Percentiles rank a stretch among this genome's conserved stretches.
Conservation (phyloP, 129 eudicot species). For the Deinandra increscens region DNA sequence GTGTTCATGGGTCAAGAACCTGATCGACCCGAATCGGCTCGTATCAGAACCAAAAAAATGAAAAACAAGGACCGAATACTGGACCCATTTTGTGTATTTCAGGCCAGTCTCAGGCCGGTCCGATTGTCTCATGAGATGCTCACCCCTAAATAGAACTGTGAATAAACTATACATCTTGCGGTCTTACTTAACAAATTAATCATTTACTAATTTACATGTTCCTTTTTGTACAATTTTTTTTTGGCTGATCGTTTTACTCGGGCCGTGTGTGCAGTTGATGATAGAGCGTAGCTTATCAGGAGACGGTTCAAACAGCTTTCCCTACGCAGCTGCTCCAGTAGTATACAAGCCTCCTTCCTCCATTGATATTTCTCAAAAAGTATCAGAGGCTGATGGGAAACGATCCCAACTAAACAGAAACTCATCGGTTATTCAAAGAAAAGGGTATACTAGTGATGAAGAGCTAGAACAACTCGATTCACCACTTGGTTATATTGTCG, state of each 20-base stretch:
- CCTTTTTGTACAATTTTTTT: neutral
- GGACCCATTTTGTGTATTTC: too few relatives aligned
- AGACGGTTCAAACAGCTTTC: constrained; percentile 61
- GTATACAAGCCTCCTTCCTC: constrained; percentile 66
- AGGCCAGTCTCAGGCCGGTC: too few relatives aligned
- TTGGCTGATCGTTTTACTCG: neutral
- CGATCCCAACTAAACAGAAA: constrained; percentile 48
- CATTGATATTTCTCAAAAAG: constrained; percentile 53
- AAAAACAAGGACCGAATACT: too few relatives aligned
- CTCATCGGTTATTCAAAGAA: constrained; percentile 62
- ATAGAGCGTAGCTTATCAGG: constrained; percentile 69
- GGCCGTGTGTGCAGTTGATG: constrained; percentile 50
- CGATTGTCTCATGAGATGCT: too few relatives aligned
- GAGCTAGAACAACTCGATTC: constrained; percentile 79
- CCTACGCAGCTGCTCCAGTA: constrained; percentile 65
- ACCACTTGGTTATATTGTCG: constrained; percentile 57
- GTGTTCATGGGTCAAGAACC: too few relatives aligned
- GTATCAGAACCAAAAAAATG: too few relatives aligned
- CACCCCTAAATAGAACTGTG: too few relatives aligned
- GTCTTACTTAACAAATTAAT: neutral
- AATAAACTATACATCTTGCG: neutral
- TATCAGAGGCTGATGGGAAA: constrained; percentile 48
- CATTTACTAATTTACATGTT: neutral
- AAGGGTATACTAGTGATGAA: constrained; percentile 97
- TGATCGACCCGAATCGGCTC: too few relatives aligned